Evolutionary conservation across 345 rosid genomes (phyloP), one percentile per base, ranked within the genome.

Genomic region (Bretschneidera sinensis): DNA sequence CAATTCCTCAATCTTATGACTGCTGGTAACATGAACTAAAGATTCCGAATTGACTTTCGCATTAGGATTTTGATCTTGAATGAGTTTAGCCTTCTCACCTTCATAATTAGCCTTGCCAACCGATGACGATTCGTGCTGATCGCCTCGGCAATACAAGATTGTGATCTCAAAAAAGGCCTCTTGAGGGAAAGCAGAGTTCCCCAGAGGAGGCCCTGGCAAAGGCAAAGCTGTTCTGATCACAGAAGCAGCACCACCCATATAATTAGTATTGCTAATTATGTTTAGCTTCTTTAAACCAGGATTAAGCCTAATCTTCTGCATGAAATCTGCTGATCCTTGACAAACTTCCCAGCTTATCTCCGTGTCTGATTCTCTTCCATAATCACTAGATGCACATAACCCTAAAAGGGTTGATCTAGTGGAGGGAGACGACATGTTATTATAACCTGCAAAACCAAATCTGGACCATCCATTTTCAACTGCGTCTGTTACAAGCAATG

Each of bases 101-200:
- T 89, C 96, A 54, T n/a, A n/a, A n/a, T 64, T 68, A 33, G 9
- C 50, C 57, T 62, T 74, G 50, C 51, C 48, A 21, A 31, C 21
- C 1, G 78, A 62, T 17, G 25, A 43, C 14, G 13, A 9, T 24
- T 71, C 59, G 14, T 24, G 55, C 58, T 74, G 61, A 25, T 55
- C 68, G 18, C 72, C 55, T n/a, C 54, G 56, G 24, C 60, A 73
- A 59, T 68, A 67, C 48, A 84, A 22, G 61, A 92, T 53, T 15
- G 95, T 89, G 74, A 89, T 77, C 78, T 89, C 98, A 64, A 92
- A 89, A 74, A 87, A 92, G 43, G 96, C 97, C 45, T 89, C 98
- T 63, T 83, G 97, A 22, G 97, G 97, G 23, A 92, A 92, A 61
- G 89, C 78, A n/a, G 82, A 83, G 48, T 57, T 82, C n/a, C 84